phyloP scores from a whole-genome alignment of 140 eudicot genomes.

The Flaveria floridana region DNA sequence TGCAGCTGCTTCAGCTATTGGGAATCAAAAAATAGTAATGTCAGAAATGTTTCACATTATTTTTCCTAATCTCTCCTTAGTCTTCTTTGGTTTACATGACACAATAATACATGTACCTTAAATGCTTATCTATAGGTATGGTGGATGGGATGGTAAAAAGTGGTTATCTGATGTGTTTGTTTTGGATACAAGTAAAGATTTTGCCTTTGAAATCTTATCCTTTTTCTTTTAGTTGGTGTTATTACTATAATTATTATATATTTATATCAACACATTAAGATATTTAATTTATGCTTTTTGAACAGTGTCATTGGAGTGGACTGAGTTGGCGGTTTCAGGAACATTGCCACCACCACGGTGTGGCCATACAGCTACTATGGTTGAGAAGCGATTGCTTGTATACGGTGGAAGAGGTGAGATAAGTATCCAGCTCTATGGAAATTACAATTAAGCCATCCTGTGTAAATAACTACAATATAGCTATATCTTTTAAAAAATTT shows the following conservation, averaged over 20 bases:
- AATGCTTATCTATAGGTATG: constrained; percentile 61
- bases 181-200: constrained; percentile 76
- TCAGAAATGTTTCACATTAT: constrained; percentile 33
- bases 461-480: not conserved
- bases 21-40: constrained; percentile 92
- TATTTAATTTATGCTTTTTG: constrained; percentile 7
- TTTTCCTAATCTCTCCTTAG: not conserved
- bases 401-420: constrained; percentile 94
- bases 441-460: not conserved
- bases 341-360: constrained; percentile 91
- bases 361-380: constrained; percentile 97
- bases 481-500: not conserved
- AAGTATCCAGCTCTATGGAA: not conserved
- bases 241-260: not conserved
- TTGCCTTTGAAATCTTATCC: constrained; percentile 6
- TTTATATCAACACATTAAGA: not conserved
- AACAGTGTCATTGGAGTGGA: constrained; percentile 96
- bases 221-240: constrained; percentile 5
- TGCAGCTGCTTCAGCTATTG: constrained; percentile 94
- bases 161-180: constrained; percentile 92
- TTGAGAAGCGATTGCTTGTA: constrained; percentile 91
- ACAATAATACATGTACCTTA: constrained; percentile 9
- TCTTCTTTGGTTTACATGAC: not conserved
- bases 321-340: constrained; percentile 81
- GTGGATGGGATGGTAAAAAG: constrained; percentile 98